phyloP scores from a whole-genome alignment of 352 stramenopile genomes.

The Phytophthora fragariae region DNA sequence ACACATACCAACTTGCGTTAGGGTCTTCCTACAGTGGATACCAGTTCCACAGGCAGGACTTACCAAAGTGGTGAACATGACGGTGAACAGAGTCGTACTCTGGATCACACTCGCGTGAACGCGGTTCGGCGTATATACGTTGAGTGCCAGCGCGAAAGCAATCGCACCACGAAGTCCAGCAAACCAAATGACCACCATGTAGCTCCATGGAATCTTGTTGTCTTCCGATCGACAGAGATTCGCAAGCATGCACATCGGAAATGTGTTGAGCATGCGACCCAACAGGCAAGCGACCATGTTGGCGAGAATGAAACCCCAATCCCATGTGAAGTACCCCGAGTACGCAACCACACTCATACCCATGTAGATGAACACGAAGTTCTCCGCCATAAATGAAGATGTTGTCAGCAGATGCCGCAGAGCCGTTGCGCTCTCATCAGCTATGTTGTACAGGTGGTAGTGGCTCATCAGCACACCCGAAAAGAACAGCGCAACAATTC shows the following conservation, averaged over 20 bases:
- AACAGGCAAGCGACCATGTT: conserved; percentile 76
- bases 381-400: conserved; percentile 84
- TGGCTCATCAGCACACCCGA: conserved; percentile 91
- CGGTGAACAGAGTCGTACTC: conserved; percentile 80
- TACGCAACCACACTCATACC: conserved; percentile 87
- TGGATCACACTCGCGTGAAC: conserved; percentile 76
- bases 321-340: conserved; percentile 81
- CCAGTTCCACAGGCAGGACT: background rate
- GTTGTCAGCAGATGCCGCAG: conserved; percentile 85
- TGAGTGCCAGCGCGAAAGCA: conserved; percentile 88
- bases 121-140: conserved; percentile 66
- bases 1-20: conserved; percentile 8
- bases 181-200: conserved; percentile 94
- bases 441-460: conserved; percentile 88
- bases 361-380: conserved; percentile 91
- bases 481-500: conserved; percentile 96
- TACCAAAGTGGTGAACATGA: conserved; percentile 86
- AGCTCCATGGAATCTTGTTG: conserved; percentile 77
- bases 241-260: conserved; percentile 79
- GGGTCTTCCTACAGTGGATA: background rate
- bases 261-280: conserved; percentile 76
- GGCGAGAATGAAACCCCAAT: conserved; percentile 84
- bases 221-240: conserved; percentile 66
- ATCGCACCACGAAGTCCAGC: conserved; percentile 93
- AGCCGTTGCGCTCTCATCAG: conserved; percentile 77